Evolutionary conservation across 2,329 filamentous ascomycete genomes (phyloP).

Genomic region (Pyricularia sp.): DNA sequence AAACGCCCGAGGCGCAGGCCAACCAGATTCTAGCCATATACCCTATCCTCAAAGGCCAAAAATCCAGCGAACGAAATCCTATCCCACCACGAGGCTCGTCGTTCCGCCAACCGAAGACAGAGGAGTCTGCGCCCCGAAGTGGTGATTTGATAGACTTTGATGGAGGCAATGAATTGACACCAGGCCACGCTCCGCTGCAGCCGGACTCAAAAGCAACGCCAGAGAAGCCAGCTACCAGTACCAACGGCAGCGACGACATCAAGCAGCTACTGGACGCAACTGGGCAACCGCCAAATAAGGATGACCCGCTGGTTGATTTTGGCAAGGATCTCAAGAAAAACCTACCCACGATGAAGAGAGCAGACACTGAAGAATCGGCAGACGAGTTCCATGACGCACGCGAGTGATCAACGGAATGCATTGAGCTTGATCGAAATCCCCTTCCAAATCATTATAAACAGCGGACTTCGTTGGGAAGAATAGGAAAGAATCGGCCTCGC

Average conservation of each 20-base stretch:
- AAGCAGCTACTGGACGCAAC: constrained; percentile 31
- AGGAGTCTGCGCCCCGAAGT: constrained; percentile 10
- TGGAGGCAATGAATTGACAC: constrained; percentile 21
- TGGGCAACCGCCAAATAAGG: constrained; percentile 24
- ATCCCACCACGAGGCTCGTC: constrained; percentile 35
- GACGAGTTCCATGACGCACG: constrained; percentile 27
- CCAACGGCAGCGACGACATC: constrained; percentile 21
- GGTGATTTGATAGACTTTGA: constrained; percentile 44
- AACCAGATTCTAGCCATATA: constrained; percentile 80
- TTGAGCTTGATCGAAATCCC: not conserved
- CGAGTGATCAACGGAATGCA: constrained; percentile 9
- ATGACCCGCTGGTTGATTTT: constrained; percentile 44
- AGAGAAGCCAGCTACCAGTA: constrained; percentile 4
- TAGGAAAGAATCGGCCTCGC: not conserved
- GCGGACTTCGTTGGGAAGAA: not conserved
- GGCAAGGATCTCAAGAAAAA: constrained; percentile 37
- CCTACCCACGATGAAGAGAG: constrained; percentile 25
- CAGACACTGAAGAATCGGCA: constrained; percentile 22
- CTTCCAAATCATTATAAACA: not conserved
- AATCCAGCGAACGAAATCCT: constrained; percentile 36
- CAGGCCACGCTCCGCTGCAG: constrained; percentile 4
- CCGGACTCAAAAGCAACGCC: constrained; percentile 4
- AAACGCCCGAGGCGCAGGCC: constrained; percentile 54
- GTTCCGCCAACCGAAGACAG: constrained; percentile 9
- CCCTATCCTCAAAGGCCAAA: constrained; percentile 71